Evolutionary conservation across 495 filamentous ascomycete species (phyloP).

Genomic region (Cudoniella acicularis): DNA sequence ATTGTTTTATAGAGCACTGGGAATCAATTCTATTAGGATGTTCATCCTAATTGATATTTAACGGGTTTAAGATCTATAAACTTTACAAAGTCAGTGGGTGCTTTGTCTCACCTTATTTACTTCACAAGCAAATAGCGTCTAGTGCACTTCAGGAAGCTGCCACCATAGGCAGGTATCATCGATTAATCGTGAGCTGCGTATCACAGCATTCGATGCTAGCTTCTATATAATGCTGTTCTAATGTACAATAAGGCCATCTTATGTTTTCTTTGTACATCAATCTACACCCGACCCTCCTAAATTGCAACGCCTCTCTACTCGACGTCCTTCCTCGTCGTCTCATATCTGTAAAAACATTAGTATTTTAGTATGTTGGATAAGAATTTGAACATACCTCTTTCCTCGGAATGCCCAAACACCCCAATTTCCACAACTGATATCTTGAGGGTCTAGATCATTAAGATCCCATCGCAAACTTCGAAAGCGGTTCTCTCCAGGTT

Average conservation of each 20-base stretch:
- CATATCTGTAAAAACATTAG: slow-evolving; percentile 50
- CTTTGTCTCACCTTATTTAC: too few relatives aligned
- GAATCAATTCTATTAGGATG: too few relatives aligned
- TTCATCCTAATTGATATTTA: too few relatives aligned
- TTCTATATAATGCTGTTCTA: not conserved
- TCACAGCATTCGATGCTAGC: not conserved
- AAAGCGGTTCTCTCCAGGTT: slow-evolving; percentile 92
- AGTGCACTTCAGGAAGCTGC: too few relatives aligned
- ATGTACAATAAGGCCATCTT: too few relatives aligned
- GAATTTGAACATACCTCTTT: slow-evolving; percentile 69
- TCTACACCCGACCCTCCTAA: too few relatives aligned
- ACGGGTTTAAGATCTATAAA: too few relatives aligned
- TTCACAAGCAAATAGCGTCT: not conserved
- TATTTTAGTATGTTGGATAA: slow-evolving; percentile 6
- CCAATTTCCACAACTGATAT: slow-evolving; percentile 95
- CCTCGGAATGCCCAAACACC: slow-evolving; percentile 95
- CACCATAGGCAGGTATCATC: too few relatives aligned
- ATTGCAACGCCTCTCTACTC: slow-evolving; percentile 14
- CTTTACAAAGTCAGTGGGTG: too few relatives aligned
- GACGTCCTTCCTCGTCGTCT: slow-evolving; percentile 53
- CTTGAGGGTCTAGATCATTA: slow-evolving; percentile 91
- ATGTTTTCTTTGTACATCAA: too few relatives aligned
- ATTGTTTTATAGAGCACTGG: too few relatives aligned
- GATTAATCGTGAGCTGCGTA: not conserved
- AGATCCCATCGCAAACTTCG: slow-evolving; percentile 95